phyloP scores from a whole-genome alignment of 495 filamentous ascomycete species.

The Penicillium pulvis region DNA sequence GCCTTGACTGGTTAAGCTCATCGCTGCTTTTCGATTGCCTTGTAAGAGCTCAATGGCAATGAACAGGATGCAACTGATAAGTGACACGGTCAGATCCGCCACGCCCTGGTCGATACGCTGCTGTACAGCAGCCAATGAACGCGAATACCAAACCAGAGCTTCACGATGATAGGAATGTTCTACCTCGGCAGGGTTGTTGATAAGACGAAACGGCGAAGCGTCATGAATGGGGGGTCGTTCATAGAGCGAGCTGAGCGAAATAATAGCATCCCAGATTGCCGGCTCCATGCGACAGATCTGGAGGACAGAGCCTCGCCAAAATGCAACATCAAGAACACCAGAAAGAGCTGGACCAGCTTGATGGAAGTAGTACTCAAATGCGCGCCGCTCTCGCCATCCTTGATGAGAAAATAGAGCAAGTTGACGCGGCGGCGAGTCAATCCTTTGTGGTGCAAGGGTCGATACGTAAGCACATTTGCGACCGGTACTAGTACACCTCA shows the following conservation, averaged over 20 bases:
- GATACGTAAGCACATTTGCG: slow-evolving; percentile 17
- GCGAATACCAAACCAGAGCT: slow-evolving; percentile 44
- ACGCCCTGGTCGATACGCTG: slow-evolving; percentile 30
- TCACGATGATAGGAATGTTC: slow-evolving; percentile 18
- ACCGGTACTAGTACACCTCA: slow-evolving; percentile 21
- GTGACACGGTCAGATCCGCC: slow-evolving; percentile 38
- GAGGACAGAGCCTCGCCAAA: slow-evolving; percentile 24
- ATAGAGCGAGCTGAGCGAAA: slow-evolving; percentile 24
- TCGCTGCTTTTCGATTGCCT: slow-evolving; percentile 46
- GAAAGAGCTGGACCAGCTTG: slow-evolving; percentile 20
- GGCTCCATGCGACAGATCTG: slow-evolving; percentile 26
- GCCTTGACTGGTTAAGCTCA: slow-evolving; percentile 45
- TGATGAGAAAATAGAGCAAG: slow-evolving; percentile 3
- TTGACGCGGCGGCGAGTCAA: slow-evolving; percentile 1
- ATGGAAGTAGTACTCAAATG: slow-evolving; percentile 27
- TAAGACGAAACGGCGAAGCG: slow-evolving; percentile 12
- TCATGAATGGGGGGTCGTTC: slow-evolving; percentile 27
- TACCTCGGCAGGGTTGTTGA: slow-evolving; percentile 22
- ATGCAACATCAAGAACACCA: slow-evolving; percentile 18
- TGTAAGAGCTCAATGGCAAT: slow-evolving; percentile 56
- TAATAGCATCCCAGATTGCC: slow-evolving; percentile 28
- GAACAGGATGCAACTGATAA: slow-evolving; percentile 55
- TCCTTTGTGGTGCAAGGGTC: background rate
- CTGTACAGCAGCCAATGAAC: slow-evolving; percentile 42
- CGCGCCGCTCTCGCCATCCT: slow-evolving; percentile 22